Conservation (phyloP, 345 rosid genomes). For the Populus euphratica region DNA sequence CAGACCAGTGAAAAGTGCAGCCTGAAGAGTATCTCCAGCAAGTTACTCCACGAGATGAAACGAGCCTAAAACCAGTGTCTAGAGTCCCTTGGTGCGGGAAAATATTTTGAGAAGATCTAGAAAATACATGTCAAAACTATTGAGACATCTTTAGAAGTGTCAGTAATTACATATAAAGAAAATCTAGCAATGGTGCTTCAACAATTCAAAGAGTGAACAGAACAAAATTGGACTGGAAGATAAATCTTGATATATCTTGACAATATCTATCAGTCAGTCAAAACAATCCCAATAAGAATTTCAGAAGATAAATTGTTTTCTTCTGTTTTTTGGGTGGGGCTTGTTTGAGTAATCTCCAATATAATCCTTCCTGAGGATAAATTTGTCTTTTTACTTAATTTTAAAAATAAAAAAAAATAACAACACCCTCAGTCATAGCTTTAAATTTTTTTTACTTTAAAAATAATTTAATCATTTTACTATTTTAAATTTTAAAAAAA, state of each 20-base stretch:
- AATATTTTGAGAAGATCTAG: background rate
- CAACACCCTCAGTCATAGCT: no score
- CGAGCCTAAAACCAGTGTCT: background rate
- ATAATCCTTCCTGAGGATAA: background rate
- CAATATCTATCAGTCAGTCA: background rate
- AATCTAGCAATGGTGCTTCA: background rate
- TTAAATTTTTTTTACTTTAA: no score
- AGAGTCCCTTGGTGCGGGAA: background rate
- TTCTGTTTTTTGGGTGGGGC: background rate
- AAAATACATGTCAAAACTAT: background rate
- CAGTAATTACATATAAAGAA: no score
- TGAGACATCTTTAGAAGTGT: background rate
- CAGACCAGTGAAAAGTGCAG: background rate
- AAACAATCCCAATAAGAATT: background rate
- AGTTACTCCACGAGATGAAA: background rate
- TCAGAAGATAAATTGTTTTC: background rate
- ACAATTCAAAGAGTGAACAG: background rate
- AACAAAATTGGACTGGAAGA: background rate
- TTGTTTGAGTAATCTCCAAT: background rate
- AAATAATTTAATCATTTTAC: no score
- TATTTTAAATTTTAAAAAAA: no score
- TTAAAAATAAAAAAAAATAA: no score
- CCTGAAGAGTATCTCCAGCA: background rate
- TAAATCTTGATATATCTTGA: background rate
- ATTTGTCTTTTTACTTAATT: no score